These are phyloP conservation scores for Lasiodiplodia gonubiensis DNA, from an alignment of 2,329 filamentous ascomycete genomes.

Conservation along the genomic window DNA sequence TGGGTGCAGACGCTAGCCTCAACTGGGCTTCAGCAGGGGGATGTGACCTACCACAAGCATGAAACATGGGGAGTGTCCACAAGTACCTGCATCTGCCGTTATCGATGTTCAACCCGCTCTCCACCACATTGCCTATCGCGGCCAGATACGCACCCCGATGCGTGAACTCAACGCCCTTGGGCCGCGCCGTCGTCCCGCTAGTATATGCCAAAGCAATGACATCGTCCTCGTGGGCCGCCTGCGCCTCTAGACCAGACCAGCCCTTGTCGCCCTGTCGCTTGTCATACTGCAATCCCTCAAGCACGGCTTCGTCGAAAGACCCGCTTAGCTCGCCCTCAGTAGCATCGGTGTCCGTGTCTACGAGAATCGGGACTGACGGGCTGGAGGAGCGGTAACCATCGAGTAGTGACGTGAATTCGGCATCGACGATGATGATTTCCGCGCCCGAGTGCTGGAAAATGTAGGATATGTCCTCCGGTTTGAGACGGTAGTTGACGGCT, in stretches of 20 bases:
- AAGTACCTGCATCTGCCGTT: constrained; percentile 77
- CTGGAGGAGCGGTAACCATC: constrained; percentile 67
- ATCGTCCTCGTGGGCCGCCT: constrained; percentile 76
- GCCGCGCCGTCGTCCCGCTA: constrained; percentile 86
- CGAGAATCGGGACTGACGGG: constrained; percentile 70
- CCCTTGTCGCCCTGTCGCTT: constrained; percentile 67
- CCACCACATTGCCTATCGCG: constrained; percentile 82
- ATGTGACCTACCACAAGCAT: constrained; percentile 56
- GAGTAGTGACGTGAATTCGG: constrained; percentile 76
- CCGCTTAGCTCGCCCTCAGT: constrained; percentile 75
- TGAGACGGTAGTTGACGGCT: constrained; percentile 75
- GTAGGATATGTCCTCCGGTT: constrained; percentile 84
- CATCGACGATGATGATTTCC: constrained; percentile 84
- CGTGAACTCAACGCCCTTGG: constrained; percentile 92
- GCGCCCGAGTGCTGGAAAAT: constrained; percentile 88
- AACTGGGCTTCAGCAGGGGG: constrained; percentile 32
- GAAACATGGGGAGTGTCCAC: constrained; percentile 92
- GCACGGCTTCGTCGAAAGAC: constrained; percentile 81
- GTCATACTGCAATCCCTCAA: constrained; percentile 80
- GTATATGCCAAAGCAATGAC: constrained; percentile 91
- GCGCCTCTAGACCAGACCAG: constrained; percentile 77
- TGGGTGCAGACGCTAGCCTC: not conserved
- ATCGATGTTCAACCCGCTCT: constrained; percentile 79
- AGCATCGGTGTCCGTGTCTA: constrained; percentile 85
- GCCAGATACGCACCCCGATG: constrained; percentile 88